phyloP scores from a whole-genome alignment of 2,329 filamentous ascomycete genomes.

The Scedosporium aurantiacum region DNA sequence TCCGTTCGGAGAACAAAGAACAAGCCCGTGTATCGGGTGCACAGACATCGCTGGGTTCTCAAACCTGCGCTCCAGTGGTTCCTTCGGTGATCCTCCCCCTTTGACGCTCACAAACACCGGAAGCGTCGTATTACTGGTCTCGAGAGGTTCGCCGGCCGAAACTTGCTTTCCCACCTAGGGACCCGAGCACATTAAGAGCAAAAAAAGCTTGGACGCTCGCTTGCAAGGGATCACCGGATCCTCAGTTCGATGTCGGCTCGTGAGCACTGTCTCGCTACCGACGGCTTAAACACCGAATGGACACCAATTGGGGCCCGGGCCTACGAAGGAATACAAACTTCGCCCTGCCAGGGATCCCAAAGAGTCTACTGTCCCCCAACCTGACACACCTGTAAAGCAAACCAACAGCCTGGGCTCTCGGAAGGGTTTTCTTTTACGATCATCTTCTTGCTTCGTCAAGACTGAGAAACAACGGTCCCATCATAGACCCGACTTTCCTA shows the following conservation, averaged over 20 bases:
- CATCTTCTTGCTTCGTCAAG: not conserved
- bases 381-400: constrained; percentile 5
- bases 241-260: constrained; percentile 2
- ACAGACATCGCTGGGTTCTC: constrained; percentile 3
- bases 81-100: not conserved
- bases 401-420: not conserved
- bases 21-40: not conserved
- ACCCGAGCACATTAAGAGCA: not conserved
- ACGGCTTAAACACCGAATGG: not conserved
- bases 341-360: not conserved
- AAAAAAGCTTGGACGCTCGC: constrained; percentile 3
- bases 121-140: not conserved
- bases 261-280: not conserved
- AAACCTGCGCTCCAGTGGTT: constrained; percentile 4
- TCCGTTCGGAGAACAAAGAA: not conserved
- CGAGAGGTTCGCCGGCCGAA: not conserved
- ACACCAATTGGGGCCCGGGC: not conserved
- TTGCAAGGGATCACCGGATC: constrained; percentile 3
- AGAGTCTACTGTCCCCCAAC: not conserved
- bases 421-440: not conserved
- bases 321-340: not conserved
- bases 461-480: not conserved
- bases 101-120: not conserved
- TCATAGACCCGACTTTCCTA: not conserved
- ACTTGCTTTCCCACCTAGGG: not conserved